phyloP scores from a whole-genome alignment of 1,139 yeast genomes.

The Saccharomyces hybrid region DNA sequence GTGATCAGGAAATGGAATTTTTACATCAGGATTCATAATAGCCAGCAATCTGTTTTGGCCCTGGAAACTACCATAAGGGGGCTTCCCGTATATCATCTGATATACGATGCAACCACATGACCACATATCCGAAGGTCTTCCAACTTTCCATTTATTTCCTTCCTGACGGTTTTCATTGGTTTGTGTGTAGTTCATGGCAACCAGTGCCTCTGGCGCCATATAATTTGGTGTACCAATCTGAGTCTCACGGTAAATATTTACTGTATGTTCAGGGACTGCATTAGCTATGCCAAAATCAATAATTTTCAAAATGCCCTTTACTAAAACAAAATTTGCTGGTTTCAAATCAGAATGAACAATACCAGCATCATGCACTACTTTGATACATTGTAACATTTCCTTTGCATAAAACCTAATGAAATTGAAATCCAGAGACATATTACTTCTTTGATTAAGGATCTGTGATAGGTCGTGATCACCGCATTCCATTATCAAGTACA shows the following conservation, averaged over 20 bases:
- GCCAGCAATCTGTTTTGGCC: slow-evolving; percentile 79
- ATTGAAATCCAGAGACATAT: slow-evolving; percentile 54
- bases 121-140: slow-evolving; percentile 96
- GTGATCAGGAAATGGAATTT: slow-evolving; percentile 55
- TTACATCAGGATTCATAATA: slow-evolving; percentile 78
- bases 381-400: slow-evolving; percentile 76
- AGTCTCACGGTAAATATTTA: slow-evolving; percentile 79
- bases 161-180: slow-evolving; percentile 29
- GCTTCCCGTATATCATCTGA: slow-evolving; percentile 89
- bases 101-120: slow-evolving; percentile 94
- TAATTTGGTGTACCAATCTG: slow-evolving; percentile 95
- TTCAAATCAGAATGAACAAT: slow-evolving; percentile 92
- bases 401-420: slow-evolving; percentile 76
- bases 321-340: slow-evolving; percentile 90
- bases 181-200: slow-evolving; percentile 43
- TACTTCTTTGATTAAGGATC: slow-evolving; percentile 54
- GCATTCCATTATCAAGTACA: slow-evolving; percentile 84
- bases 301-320: slow-evolving; percentile 73
- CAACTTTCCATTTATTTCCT: slow-evolving; percentile 74
- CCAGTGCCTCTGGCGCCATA: slow-evolving; percentile 95
- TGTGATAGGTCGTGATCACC: slow-evolving; percentile 90
- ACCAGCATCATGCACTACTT: slow-evolving; percentile 79
- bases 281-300: slow-evolving; percentile 96
- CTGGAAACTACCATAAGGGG: slow-evolving; percentile 78
- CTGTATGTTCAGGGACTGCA: slow-evolving; percentile 87